These are phyloP conservation scores for Chiua sp. DNA, from an alignment of 1,284 basidiomycete species.

Conservation along the genomic window DNA sequence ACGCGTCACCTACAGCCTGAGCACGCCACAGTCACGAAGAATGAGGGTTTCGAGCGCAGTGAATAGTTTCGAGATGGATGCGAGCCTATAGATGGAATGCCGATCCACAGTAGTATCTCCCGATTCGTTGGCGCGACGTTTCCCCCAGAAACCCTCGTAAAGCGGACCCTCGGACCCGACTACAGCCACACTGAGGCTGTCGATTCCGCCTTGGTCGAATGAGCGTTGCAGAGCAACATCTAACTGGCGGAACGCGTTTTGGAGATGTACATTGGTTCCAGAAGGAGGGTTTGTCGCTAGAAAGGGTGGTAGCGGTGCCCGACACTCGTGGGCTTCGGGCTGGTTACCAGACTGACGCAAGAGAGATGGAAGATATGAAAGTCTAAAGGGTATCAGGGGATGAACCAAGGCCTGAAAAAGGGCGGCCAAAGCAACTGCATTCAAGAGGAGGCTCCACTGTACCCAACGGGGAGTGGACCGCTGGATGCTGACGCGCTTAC, in stretches of 20 bases:
- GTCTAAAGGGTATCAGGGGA: neutral
- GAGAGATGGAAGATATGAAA: neutral
- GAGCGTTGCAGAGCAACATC: slow-evolving; percentile 11
- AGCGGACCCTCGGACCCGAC: slow-evolving; percentile 33
- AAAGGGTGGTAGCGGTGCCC: slow-evolving; percentile 25
- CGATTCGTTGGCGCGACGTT: slow-evolving; percentile 50
- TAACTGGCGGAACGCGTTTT: slow-evolving; percentile 15
- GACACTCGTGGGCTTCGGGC: slow-evolving; percentile 10
- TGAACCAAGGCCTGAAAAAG: slow-evolving; percentile 12
- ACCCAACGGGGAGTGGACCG: slow-evolving; percentile 16
- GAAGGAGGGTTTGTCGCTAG: slow-evolving; percentile 20
- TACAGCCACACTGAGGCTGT: slow-evolving; percentile 36
- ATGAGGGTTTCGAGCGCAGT: slow-evolving; percentile 51
- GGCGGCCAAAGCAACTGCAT: slow-evolving; percentile 11
- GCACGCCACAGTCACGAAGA: slow-evolving; percentile 46
- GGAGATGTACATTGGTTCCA: slow-evolving; percentile 13
- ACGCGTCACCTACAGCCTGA: slow-evolving; percentile 43
- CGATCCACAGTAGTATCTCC: slow-evolving; percentile 34
- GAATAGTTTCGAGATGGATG: slow-evolving; percentile 55
- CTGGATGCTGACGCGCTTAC: neutral
- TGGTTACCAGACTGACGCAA: neutral
- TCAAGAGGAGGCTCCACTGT: slow-evolving; percentile 27
- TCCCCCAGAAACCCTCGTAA: slow-evolving; percentile 32
- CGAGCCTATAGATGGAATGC: slow-evolving; percentile 53
- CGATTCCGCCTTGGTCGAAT: slow-evolving; percentile 20